Base-by-base conservation (phyloP, 129 eudicot genomes). In the Pseudognaphalium luteoalbum region DNA sequence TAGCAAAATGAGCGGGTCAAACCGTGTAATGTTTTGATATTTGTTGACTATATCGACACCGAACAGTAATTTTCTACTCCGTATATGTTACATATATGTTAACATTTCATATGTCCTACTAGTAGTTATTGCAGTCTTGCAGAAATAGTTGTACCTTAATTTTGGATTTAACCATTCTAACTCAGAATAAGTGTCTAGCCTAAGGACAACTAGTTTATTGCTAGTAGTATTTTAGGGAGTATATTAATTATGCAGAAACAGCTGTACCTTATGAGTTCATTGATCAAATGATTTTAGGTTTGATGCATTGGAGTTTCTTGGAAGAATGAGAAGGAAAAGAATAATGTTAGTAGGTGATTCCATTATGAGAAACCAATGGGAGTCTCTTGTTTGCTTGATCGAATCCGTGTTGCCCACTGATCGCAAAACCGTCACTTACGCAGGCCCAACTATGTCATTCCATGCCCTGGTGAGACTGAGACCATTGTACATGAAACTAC, bases 351-450 rank as follows among this genome's bases (percentile, higher is more conserved):
- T 92, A 0, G 98, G 96, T 67, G 98, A 92, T 76, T 92, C 96
- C 58, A 92, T 92, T 81, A 89, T 88, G 90, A 87, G 98, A 82
- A 92, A 92, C 71, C 98, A 92, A 63, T 92, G 98, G 98, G 96
- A 92, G 82, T 89, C 96, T 69, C 96, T 92, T 44, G 96, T 92
- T 4, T 92, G 98, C 78, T 81, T 92, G 69, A 84, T 89, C 20
- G 90, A 89, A 81, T 88, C 93, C 2, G 98, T 92, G 4, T 47
- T 92, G 78, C 98, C 98, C 0, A 83, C 75, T 4, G 85, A 86
- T 72, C 81, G 93, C 37, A 92, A 89, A 74, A 86, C 83, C 1
- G 88, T 92, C 37, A 87, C 92, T 34, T 92, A 92, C 47, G 81
- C 79, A 39, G 98, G 98, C 21, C 98, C 98, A 64, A 67, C 91